phyloP scores from a whole-genome alignment of 2,329 filamentous ascomycete genomes.

The Claviceps africana region DNA sequence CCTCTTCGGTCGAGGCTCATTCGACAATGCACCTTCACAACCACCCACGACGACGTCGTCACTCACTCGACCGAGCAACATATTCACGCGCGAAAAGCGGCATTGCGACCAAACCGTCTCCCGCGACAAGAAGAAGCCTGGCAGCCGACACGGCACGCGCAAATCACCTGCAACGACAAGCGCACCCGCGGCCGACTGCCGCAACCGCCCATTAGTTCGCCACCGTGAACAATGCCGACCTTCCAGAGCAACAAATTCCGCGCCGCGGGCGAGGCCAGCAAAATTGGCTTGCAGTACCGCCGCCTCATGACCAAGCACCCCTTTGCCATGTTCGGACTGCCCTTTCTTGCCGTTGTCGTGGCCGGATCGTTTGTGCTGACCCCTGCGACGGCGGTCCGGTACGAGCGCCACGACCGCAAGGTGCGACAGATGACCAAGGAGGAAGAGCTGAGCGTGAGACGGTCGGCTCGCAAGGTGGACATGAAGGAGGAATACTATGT shows the following conservation, averaged over 20 bases:
- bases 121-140: no score
- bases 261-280: constrained; percentile 48
- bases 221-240: no score
- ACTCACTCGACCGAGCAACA: not conserved
- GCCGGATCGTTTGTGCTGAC: constrained; percentile 89
- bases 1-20: not conserved
- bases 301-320: constrained; percentile 61
- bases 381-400: constrained; percentile 82
- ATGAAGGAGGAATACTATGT: constrained; percentile 83
- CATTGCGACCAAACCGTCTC: no score
- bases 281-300: constrained; percentile 65
- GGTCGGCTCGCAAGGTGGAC: constrained; percentile 55
- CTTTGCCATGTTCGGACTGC: constrained; percentile 85
- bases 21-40: not conserved
- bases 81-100: no score
- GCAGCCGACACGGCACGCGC: no score
- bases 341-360: constrained; percentile 81
- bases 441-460: constrained; percentile 72
- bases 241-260: constrained; percentile 63
- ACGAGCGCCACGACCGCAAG: constrained; percentile 84
- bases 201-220: no score
- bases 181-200: no score
- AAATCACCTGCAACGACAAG: no score
- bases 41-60: not conserved
- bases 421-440: constrained; percentile 74